Evolutionary conservation across 1,284 basidiomycete species (phyloP), one percentile per base, ranked within the genome.

Genomic region (Bondarzewia mesenterica): DNA sequence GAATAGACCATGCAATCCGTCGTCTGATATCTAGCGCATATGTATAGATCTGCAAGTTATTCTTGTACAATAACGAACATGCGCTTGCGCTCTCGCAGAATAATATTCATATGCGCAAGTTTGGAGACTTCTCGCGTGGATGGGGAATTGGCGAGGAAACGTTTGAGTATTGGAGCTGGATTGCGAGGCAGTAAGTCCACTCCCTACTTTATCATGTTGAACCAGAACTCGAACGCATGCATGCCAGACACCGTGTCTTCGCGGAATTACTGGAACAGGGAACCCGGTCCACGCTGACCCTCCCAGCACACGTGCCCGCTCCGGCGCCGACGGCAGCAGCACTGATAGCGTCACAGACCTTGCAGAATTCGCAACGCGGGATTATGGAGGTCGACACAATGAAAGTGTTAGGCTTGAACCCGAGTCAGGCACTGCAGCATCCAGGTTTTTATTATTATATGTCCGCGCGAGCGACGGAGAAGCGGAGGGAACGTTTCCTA

Each of bases 101-200:
- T 60, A 85, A 82, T 47, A 77, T 80, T 16, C 94, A 98, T 61
- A 75, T 95, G 52, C 79, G 84, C 25, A 81, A 83, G 49, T 95
- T 98, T 56, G 78, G 84, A 5, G 91, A 94, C 55, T 80, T 98
- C 49, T 93, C 89, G 7, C 75, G 88, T 6, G 87, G 89, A 0
- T 98, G 95, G 95, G 92, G 91, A 3, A 97, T 98, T 47, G 93
- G 93, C n/a, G 90, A 93, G 58, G 88, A 93, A 58, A 96, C 91
- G 0, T 96, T 89, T 57, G 96, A 98, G 63, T 98, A 85, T 61
- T 98, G 95, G 95, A 89, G 86, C 56, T 99, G 94, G 95, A 74
- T 93, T 46, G 87, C 89, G 7, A 76, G 93, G 60, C 93, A 97
- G 88, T 92, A 57, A 53, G 85, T 74, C 10, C 16, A 21, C 2